Conservation (phyloP, 139 green algal species). For the Coelastrella sp. region DNA sequence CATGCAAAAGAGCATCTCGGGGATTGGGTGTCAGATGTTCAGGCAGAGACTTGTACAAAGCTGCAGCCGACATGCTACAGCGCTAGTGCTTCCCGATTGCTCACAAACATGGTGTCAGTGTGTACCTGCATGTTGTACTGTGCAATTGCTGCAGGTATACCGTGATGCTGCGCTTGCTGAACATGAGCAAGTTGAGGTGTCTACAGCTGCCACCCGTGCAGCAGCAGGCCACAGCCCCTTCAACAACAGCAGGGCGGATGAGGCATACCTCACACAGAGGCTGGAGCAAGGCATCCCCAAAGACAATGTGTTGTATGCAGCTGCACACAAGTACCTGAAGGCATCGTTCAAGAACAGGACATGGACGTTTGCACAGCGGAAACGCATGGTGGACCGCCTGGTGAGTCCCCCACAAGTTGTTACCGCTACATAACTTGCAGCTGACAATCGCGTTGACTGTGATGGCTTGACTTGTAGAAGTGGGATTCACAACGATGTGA, state of each 20-base stretch:
- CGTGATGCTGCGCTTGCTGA: conserved; percentile 44
- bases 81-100: background rate
- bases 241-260: conserved; percentile 46
- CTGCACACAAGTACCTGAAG: conserved; percentile 47
- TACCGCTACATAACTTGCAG: background rate
- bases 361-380: conserved; percentile 50
- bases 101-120: background rate
- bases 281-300: conserved; percentile 33
- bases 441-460: background rate
- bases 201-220: background rate
- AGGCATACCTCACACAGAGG: conserved; percentile 38
- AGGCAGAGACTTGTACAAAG: too few relatives aligned
- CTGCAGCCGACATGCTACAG: too few relatives aligned
- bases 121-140: background rate
- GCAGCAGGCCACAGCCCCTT: conserved; percentile 40
- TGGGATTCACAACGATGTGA: too few relatives aligned
- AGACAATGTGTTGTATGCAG: conserved; percentile 43
- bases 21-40: too few relatives aligned
- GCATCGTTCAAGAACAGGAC: conserved; percentile 38
- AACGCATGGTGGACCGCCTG: conserved; percentile 42
- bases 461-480: background rate
- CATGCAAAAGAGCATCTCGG: too few relatives aligned
- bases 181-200: conserved; percentile 23
- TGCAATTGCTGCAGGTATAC: conserved; percentile 27
- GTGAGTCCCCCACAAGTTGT: background rate